Conservation (phyloP, 1,284 basidiomycete genomes). For the Kalmanozyma brasiliensis region DNA sequence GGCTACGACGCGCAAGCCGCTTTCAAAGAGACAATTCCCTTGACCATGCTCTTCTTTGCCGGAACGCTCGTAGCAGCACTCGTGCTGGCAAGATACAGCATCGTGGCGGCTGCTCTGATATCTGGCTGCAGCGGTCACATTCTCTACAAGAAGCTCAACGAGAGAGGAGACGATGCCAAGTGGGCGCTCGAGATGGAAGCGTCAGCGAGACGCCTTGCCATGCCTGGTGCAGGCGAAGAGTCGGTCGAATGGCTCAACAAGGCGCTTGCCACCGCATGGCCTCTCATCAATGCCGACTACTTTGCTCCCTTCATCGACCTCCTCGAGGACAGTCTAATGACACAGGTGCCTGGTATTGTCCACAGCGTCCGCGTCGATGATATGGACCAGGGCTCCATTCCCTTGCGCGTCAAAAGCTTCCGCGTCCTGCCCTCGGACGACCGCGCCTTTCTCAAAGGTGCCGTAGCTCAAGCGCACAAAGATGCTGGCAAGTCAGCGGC, state of each 20-base stretch:
- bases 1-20: conserved; percentile 17
- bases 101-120: conserved; percentile 25
- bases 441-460: conserved; percentile 44
- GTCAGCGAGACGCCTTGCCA: conserved; percentile 16
- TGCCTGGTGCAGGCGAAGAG: conserved; percentile 35
- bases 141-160: conserved; percentile 41
- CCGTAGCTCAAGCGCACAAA: conserved; percentile 23
- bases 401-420: conserved; percentile 55
- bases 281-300: conserved; percentile 60
- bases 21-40: conserved; percentile 43
- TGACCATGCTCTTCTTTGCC: conserved; percentile 50
- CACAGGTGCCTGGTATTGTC: conserved; percentile 62
- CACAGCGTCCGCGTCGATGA: conserved; percentile 62
- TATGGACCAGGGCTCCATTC: conserved; percentile 60
- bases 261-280: conserved; percentile 57
- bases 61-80: conserved; percentile 43
- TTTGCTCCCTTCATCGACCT: conserved; percentile 64
- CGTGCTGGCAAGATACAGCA: conserved; percentile 36
- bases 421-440: conserved; percentile 44
- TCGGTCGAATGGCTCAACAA: conserved; percentile 64
- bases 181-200: conserved; percentile 45
- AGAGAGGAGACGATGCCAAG: conserved; percentile 34
- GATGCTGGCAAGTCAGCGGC: conserved; percentile 17
- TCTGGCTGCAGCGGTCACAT: conserved; percentile 35
- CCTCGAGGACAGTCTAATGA: conserved; percentile 64